Conservation (phyloP, 345 rosid species). For the Litchi chinensis region DNA sequence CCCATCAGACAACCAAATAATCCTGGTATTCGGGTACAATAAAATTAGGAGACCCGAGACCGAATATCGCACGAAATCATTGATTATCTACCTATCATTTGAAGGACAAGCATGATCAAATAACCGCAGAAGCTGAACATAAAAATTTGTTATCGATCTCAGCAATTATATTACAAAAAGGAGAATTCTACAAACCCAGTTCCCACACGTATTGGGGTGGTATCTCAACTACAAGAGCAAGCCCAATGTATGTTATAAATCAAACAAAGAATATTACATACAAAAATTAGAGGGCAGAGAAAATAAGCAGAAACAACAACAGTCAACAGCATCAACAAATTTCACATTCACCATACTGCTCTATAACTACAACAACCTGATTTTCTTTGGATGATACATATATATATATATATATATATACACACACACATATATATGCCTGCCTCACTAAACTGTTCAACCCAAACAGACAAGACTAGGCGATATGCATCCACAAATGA, state of each 20-base stretch:
- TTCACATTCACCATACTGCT: slow-evolving; percentile 22
- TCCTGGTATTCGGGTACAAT: neutral
- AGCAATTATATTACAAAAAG: slow-evolving; percentile 32
- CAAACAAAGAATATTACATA: slow-evolving; percentile 46
- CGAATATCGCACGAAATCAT: too few species aligned
- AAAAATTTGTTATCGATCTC: slow-evolving; percentile 19
- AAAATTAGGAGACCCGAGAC: too few species aligned
- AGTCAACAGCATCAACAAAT: slow-evolving; percentile 20
- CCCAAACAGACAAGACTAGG: slow-evolving; percentile 13
- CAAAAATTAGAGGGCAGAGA: slow-evolving; percentile 13
- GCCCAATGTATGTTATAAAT: slow-evolving; percentile 21
- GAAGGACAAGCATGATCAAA: neutral
- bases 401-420: neutral
- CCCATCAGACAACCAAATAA: neutral
- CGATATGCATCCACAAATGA: slow-evolving; percentile 19
- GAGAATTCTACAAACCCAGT: slow-evolving; percentile 28
- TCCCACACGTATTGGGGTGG: slow-evolving; percentile 9
- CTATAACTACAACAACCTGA: slow-evolving; percentile 22
- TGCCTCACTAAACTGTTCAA: slow-evolving; percentile 25
- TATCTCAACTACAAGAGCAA: slow-evolving; percentile 33
- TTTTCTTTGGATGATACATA: slow-evolving; percentile 14
- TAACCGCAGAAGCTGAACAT: neutral
- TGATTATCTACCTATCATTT: neutral
- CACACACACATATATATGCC: too few species aligned
- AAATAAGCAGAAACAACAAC: slow-evolving; percentile 7